These are phyloP conservation scores for Domatiomyces globalis DNA, from an alignment of 2,329 filamentous ascomycete species.

Conservation along the genomic window DNA sequence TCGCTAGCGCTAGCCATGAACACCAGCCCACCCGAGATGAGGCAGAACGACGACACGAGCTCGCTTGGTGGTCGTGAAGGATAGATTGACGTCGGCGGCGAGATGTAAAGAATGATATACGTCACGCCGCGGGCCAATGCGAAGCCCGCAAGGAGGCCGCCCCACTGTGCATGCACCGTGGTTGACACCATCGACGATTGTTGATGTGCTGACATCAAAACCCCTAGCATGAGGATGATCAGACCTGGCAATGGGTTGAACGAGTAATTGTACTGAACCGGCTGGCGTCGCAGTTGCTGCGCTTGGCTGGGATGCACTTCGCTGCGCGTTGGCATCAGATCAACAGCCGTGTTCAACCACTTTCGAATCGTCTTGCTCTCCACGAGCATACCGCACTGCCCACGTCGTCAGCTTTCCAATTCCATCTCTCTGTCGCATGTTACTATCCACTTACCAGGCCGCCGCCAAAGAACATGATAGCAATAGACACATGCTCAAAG, in stretches of 20 bases:
- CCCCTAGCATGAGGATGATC: constrained; percentile 71
- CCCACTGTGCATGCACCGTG: constrained; percentile 93
- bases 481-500: constrained; percentile 84
- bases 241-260: constrained; percentile 81
- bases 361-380: constrained; percentile 59
- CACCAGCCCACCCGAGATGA: constrained; percentile 74
- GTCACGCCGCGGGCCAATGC: constrained; percentile 64
- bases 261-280: constrained; percentile 57
- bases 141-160: constrained; percentile 65
- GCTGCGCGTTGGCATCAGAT: constrained; percentile 26
- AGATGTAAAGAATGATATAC: constrained; percentile 66
- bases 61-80: constrained; percentile 81
- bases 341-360: constrained; percentile 35
- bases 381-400: constrained; percentile 65
- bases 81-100: constrained; percentile 63
- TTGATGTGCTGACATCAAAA: constrained; percentile 92
- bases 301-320: constrained; percentile 19
- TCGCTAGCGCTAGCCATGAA: constrained; percentile 84
- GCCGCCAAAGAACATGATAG: constrained; percentile 83
- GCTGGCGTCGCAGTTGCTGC: constrained; percentile 40
- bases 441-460: constrained; percentile 47
- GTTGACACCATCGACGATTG: constrained; percentile 69
- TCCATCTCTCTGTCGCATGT: not conserved
- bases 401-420: constrained; percentile 7
- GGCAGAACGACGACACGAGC: constrained; percentile 70